Percentiles rank a stretch among this genome's conserved stretches.
Conservation (phyloP, 768 basidiomycete genomes). For the Amyloporia xantha region DNA sequence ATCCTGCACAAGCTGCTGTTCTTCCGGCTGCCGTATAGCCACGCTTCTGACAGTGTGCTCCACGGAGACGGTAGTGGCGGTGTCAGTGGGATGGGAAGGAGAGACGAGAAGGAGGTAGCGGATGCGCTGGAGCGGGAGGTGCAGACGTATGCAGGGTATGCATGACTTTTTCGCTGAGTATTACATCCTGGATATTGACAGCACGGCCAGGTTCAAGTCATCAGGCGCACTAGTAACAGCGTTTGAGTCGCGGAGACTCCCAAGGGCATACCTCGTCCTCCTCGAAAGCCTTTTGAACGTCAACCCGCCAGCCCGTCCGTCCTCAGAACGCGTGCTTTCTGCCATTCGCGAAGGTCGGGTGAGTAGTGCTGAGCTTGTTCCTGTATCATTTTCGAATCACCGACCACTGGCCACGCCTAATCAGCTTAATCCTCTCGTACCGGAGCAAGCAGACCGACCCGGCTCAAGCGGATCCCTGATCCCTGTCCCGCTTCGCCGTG, state of each 20-base stretch:
- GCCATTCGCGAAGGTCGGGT: slow-evolving; percentile 73
- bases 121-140: slow-evolving; percentile 70
- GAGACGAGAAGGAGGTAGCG: slow-evolving; percentile 57
- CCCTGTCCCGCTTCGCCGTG: slow-evolving; percentile 4
- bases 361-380: too few relatives aligned
- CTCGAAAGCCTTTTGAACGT: slow-evolving; percentile 67
- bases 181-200: slow-evolving; percentile 2
- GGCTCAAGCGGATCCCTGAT: slow-evolving; percentile 10
- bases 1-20: slow-evolving; percentile 91
- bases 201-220: slow-evolving; percentile 40
- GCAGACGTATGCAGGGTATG: slow-evolving; percentile 64
- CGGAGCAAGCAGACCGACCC: not conserved
- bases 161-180: not conserved
- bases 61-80: slow-evolving; percentile 33
- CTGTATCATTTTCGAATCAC: too few relatives aligned
- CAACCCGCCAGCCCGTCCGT: slow-evolving; percentile 54
- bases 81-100: too few relatives aligned
- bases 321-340: slow-evolving; percentile 61
- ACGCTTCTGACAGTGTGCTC: slow-evolving; percentile 54
- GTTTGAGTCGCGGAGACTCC: slow-evolving; percentile 69
- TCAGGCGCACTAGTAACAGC: slow-evolving; percentile 41
- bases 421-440: slow-evolving; percentile 24
- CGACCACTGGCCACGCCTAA: not conserved
- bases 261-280: slow-evolving; percentile 62
- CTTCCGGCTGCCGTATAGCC: slow-evolving; percentile 80